phyloP scores from a whole-genome alignment of 257 asterid genomes.

The Nemophila menziesii region DNA sequence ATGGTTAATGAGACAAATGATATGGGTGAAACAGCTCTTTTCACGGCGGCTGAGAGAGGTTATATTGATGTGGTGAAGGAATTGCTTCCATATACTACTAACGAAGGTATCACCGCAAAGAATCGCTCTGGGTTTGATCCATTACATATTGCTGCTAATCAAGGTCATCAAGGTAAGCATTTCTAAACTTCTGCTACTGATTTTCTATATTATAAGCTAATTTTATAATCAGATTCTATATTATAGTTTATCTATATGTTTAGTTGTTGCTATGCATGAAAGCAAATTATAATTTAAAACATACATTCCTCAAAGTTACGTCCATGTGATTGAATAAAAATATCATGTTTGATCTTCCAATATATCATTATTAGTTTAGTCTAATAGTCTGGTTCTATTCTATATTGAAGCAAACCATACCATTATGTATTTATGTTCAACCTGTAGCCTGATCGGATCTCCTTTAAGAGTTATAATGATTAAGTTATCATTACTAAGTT shows the following conservation, averaged over 20 bases:
- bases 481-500: too few species aligned
- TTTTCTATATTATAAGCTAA: too few species aligned
- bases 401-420: too few species aligned
- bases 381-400: too few species aligned
- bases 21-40: constrained; percentile 49
- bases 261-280: not conserved
- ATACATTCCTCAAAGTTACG: not conserved
- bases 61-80: constrained; percentile 32
- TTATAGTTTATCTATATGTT: too few species aligned
- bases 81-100: constrained; percentile 34
- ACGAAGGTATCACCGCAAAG: constrained; percentile 34
- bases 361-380: too few species aligned
- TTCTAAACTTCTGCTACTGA: too few species aligned
- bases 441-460: too few species aligned
- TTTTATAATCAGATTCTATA: too few species aligned
- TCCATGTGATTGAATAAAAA: not conserved
- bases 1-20: constrained; percentile 54
- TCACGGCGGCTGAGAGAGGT: constrained; percentile 43
- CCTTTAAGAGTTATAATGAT: too few species aligned
- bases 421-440: too few species aligned
- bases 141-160: constrained; percentile 50
- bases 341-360: too few species aligned
- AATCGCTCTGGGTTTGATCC: constrained; percentile 45
- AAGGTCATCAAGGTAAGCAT: constrained; percentile 42
- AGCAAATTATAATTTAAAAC: not conserved